A percentile compares a stretch with the other conserved stretches of the same genome.
Evolutionary conservation across 2,329 filamentous ascomycete genomes (phyloP).

Genomic region (Zasmidium citrigriseum): DNA sequence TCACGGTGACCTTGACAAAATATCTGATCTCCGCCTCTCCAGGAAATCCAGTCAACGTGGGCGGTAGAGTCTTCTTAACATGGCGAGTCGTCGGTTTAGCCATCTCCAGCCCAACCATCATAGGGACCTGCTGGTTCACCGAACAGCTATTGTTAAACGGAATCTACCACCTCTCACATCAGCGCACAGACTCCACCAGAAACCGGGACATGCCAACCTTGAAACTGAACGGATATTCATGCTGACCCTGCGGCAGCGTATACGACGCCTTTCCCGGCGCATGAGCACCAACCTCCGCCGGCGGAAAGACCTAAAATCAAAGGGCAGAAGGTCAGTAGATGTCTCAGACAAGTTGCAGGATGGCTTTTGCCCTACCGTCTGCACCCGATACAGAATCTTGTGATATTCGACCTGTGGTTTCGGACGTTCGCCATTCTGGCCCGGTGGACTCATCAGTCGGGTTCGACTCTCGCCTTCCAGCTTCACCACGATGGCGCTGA

Average conservation of each 20-base stretch:
- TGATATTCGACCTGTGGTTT: conserved; percentile 53
- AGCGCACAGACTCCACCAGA: background rate
- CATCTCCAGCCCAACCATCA: conserved; percentile 48
- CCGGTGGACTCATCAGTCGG: conserved; percentile 56
- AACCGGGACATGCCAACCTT: conserved; percentile 57
- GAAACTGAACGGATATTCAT: conserved; percentile 77
- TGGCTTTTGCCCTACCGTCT: too few relatives aligned
- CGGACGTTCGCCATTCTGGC: conserved; percentile 44
- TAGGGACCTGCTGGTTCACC: conserved; percentile 42
- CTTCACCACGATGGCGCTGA: conserved; percentile 70
- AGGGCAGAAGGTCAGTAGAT: too few relatives aligned
- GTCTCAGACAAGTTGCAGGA: too few relatives aligned
- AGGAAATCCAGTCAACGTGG: conserved; percentile 83
- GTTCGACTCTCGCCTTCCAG: conserved; percentile 78
- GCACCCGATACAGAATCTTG: conserved; percentile 71
- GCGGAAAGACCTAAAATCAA: too few relatives aligned
- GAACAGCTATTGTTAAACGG: conserved; percentile 72
- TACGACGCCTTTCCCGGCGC: conserved; percentile 46
- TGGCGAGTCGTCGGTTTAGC: conserved; percentile 58
- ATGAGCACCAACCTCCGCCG: conserved; percentile 39
- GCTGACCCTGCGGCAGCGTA: conserved; percentile 67
- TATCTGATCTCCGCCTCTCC: conserved; percentile 89
- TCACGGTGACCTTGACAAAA: conserved; percentile 92
- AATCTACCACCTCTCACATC: conserved; percentile 40
- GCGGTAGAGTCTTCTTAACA: conserved; percentile 82